phyloP scores from a whole-genome alignment of 768 basidiomycete species.

The Mycena filopes region DNA sequence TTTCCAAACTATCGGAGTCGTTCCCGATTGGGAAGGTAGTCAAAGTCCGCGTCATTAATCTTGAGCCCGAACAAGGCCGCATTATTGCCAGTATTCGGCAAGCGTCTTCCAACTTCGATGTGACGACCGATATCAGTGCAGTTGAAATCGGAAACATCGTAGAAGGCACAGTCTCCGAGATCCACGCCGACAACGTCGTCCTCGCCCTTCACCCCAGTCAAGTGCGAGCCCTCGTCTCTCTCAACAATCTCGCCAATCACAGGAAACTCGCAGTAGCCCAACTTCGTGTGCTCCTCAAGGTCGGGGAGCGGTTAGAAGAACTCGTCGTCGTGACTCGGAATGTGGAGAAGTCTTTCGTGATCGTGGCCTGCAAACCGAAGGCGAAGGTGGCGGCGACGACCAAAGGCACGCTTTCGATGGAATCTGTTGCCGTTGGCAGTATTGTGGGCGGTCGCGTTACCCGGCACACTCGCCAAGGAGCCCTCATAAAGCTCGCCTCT shows the following conservation, averaged over 20 bases:
- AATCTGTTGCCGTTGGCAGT: constrained; percentile 76
- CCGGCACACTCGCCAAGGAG: constrained; percentile 75
- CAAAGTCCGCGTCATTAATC: constrained; percentile 80
- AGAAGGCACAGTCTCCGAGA: constrained; percentile 75
- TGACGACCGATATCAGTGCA: constrained; percentile 70
- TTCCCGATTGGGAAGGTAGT: constrained; percentile 87
- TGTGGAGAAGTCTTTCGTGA: constrained; percentile 85
- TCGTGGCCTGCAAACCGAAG: constrained; percentile 81
- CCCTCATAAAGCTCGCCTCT: constrained; percentile 78
- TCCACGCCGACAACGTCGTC: constrained; percentile 88
- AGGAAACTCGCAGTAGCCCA: constrained; percentile 73
- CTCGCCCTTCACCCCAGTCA: constrained; percentile 76
- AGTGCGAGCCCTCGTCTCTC: constrained; percentile 84
- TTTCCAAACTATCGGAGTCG: constrained; percentile 64
- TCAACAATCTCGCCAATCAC: constrained; percentile 88
- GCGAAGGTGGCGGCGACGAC: constrained; percentile 57
- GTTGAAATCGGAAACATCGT: constrained; percentile 83
- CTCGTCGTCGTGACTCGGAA: constrained; percentile 92
- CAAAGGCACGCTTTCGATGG: constrained; percentile 68
- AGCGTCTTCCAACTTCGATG: constrained; percentile 63
- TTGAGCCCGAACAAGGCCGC: constrained; percentile 66
- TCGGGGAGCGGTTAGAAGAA: constrained; percentile 77
- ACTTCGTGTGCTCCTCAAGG: constrained; percentile 68
- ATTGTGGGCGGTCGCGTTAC: constrained; percentile 84
- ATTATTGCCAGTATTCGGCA: constrained; percentile 91